Base-by-base conservation (phyloP, 2,329 filamentous ascomycete species). In the Domatiomyces catenatus region DNA sequence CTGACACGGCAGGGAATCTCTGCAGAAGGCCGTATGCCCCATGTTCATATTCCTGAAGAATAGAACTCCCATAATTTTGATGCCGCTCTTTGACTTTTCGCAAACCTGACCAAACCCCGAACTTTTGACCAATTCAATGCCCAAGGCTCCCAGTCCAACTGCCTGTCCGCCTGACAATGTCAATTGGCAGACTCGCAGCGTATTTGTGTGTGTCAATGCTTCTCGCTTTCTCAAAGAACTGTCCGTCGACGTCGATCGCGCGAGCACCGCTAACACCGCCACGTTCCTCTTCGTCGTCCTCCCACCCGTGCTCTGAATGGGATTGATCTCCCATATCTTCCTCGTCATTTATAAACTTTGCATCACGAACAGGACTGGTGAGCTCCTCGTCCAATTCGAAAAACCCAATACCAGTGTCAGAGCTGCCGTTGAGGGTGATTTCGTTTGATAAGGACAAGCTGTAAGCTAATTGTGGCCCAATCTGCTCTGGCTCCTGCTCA, bases 371-470 rank as follows among this genome's bases (percentile, higher is more conserved):
- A 12, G 58, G 56, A 46, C 50, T 57, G 8, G 51, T 48, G 15
- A 59, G 48, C 50, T 59, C 58, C 50, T 59, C 58, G 43, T 59
- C 58, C 8, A 59, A 54, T 45, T 59, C 58, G 44, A 59, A 59
- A 42, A 59, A 59, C 6, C 58, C 58, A 12, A 58, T 53, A 17
- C 55, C 55, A 18, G 50, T 52, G 15, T 53, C 55, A 7, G 48
- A 48, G 54, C 54, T 48, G 42, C 56, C 42, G 17, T 57, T 42
- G 24, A 59, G 17, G 28, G 53, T 48, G 46, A 55, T 3, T 19
- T 47, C 26, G 50, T 53, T 15, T 49, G 55, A 24, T 51, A 24
- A n/a, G 51, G 52, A 46, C 57, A 59, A 8, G 50, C 47, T 32
- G 49, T 51, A 5, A 48, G 55, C 10, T 52, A 54, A 52, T 44